Evolutionary conservation across 1,139 yeast species (phyloP), one percentile per base, ranked within the genome.

Genomic region (Suhomyces chickasaworum): DNA sequence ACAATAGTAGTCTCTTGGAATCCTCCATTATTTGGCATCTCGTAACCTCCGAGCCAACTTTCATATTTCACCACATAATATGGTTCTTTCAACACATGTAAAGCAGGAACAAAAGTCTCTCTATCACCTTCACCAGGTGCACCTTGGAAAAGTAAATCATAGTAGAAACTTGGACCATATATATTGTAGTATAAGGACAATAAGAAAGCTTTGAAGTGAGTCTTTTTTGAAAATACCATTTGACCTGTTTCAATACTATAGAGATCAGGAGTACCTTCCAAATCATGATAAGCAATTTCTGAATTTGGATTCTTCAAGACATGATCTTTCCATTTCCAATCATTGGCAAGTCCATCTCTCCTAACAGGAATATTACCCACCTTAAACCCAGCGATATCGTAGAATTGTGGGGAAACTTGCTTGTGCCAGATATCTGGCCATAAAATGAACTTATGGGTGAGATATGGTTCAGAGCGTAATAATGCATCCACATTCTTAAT

Each of bases 381-480:
- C 27, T 57, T 57, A 33, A 68, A 53, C 25, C 71, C 54, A 6
- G 72, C 70, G 31, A 71, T 60, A 12, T 69, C 68, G 48, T 71
- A 71, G 49, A 55, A 71, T 3, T 53, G 44, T 0, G 75, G 74
- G 16, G 74, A 66, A 1, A 69, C 63, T 6, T 65, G 60, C 50
- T 66, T 66, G 34, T 64, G 71, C 73, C 73, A 70, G 38, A 63
- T 52, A 50, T 70, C 73, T 1, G 75, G 76, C 75, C 76, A 72
- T 34, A 71, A 47, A 5, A 72, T 46, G 56, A 66, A 68, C 30
- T 65, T 63, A 1, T 66, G 55, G n/a, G 62, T 48, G 32, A 62
- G 44, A 48, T 57, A 71, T 1, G 68, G 65, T 36, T 62, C 65
- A 8, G 62, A 45, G 23, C 49, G 45, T 6, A 72, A 45, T 23